These are phyloP conservation scores for Aspergillus pseudotamarii DNA, from an alignment of 2,329 filamentous ascomycete species.

Conservation along the genomic window DNA sequence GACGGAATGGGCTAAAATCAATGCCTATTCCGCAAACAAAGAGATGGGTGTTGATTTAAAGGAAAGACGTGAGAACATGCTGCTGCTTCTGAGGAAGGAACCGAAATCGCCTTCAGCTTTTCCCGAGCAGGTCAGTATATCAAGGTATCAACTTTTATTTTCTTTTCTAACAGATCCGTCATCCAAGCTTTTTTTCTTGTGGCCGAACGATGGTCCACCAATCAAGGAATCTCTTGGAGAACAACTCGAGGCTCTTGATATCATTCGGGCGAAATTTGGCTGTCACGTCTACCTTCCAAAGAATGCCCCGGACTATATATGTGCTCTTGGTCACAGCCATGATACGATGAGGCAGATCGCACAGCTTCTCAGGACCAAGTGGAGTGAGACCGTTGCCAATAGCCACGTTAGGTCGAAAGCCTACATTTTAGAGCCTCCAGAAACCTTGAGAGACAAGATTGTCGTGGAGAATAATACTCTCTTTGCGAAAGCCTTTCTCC, in stretches of 20 bases:
- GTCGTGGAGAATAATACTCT: conserved; percentile 24
- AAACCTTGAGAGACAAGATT: conserved; percentile 27
- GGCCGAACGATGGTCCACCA: conserved; percentile 48
- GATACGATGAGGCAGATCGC: conserved; percentile 43
- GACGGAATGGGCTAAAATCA: conserved; percentile 27
- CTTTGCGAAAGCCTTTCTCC: conserved; percentile 25
- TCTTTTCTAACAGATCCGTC: neutral
- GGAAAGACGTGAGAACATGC: conserved; percentile 25
- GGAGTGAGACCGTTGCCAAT: conserved; percentile 32
- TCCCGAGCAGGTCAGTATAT: conserved; percentile 29
- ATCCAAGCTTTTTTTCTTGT: conserved; percentile 44
- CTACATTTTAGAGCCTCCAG: conserved; percentile 37
- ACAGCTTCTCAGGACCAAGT: conserved; percentile 28
- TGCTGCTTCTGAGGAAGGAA: conserved; percentile 30
- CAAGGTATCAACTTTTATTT: neutral
- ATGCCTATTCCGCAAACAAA: conserved; percentile 26
- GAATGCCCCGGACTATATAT: conserved; percentile 33
- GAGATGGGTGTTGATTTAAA: conserved; percentile 26
- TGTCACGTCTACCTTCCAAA: conserved; percentile 46
- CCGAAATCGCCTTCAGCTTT: conserved; percentile 26
- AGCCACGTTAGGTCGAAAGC: conserved; percentile 34
- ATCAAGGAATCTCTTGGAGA: conserved; percentile 45
- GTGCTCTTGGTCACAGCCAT: conserved; percentile 33
- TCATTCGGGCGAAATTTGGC: conserved; percentile 42
- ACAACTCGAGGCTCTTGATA: conserved; percentile 49